Base-by-base conservation (phyloP, 78 protist species). In the Dictyostelium intermedium region DNA sequence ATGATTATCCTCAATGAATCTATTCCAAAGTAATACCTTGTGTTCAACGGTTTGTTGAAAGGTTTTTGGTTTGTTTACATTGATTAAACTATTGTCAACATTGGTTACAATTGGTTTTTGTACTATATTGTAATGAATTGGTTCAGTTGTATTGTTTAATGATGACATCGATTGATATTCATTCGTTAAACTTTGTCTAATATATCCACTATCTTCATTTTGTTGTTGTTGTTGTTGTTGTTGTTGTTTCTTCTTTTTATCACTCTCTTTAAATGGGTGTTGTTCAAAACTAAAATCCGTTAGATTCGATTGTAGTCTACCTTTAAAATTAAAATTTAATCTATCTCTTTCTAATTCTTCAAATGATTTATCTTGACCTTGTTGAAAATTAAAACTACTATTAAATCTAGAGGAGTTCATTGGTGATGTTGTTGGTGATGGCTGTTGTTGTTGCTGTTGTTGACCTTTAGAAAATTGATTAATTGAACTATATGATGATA, bases 301-400 rank as follows among this genome's bases (percentile, higher is more conserved):
- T 2, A 89, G 23, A 27, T 70, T 50, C 8, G 82, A 27, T 23
- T 63, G 74, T 43, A 89, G 50, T 50, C 94, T 37, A 30, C 87
- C 94, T 32, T 89, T 34, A 23, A 89, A 74, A 35, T 80, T 61
- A 16, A 20, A 61, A 6, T 34, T 34, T 37, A 80, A 35, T 66
- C 77, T 81, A 45, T 89, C 87, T 30, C 82, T 86, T n/a, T 74
- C 77, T 3, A 74, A 14, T 7, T 83, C 89, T 61, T 83, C 89
- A 41, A 66, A 50, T 34, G 70, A 56, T 32, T 60, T 37, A 41
- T 60, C 37, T 14, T 37, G 18, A 41, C 32, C 23, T 30, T 80
- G 69, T 14, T 41, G 39, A 11, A 8, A 13, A 32, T 6, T 27
- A 10, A 47, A 27, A 27, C 73, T 35, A 56, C 20, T 56, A 56